Evolutionary conservation across 108 stramenopile genomes (phyloP), one percentile per base, ranked within the genome.

Genomic region (Cyclotella atomus): DNA sequence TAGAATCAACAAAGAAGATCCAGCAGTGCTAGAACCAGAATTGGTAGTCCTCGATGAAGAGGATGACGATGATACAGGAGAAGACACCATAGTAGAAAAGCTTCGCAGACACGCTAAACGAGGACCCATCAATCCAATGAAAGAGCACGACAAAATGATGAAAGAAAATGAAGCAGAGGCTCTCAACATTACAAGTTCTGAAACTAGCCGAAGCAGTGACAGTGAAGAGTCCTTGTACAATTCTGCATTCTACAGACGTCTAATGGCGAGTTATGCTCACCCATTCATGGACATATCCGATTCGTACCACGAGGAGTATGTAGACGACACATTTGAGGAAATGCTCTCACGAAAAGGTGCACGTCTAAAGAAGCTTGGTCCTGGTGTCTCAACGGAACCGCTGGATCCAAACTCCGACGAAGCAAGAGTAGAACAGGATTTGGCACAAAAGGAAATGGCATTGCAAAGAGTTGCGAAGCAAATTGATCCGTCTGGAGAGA

Each of bases 71-170:
- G 72, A 70, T 20, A 68, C 56, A 19, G 52, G 56, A 27, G 79
- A 64, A 27, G 79, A 80, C 49, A 41, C 69, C 30, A 73, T 80
- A 43, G 65, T 66, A n/a, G 67, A 70, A 65, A 61, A 67, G 50
- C 54, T 80, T 10, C 62, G 79, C 29, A 47, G 79, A 17, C 68
- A 73, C 34, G 59, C 79, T 2, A 41, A 68, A 46, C 55, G 54
- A 20, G 61, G 67, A 16, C 71, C 72, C n/a, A 80, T 80, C 36
- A 69, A 80, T 49, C 72, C 79, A 9, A 65, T 73, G 24, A 69
- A 73, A 44, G 79, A 80, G 50, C 72, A 80, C 36, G 72, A 69
- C 54, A 73, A 80, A 46, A 80, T 80, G 79, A 53, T 73, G 8
- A 55, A 73, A 60, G 79, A 80, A 16, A 80, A 80, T 32, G 41